Conservation (phyloP, 108 stramenopile genomes). For the Nannochloropsis gaditana region DNA sequence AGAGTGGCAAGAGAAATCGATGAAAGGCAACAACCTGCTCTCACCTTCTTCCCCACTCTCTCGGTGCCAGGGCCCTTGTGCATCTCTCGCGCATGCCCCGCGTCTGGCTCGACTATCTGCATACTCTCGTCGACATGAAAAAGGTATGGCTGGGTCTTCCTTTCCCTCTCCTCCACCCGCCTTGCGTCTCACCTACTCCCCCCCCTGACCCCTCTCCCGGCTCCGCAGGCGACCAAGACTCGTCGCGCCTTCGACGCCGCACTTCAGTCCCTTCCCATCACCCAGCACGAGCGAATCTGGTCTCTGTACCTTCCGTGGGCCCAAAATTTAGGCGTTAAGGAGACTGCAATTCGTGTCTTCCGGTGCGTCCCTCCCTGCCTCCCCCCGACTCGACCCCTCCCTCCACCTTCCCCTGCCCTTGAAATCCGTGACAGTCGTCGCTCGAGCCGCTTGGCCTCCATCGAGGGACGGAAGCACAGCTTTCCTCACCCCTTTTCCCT, state of each 20-base stretch:
- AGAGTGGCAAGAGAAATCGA: slow-evolving; percentile 30
- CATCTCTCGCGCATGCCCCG: slow-evolving; percentile 82
- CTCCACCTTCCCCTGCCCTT: neutral
- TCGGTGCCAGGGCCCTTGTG: slow-evolving; percentile 49
- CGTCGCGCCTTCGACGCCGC: slow-evolving; percentile 80
- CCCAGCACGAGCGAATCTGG: slow-evolving; percentile 81
- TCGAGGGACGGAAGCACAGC: neutral
- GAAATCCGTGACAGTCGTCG: too few relatives aligned
- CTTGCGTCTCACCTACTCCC: neutral
- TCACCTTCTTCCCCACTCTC: neutral
- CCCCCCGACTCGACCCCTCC: neutral
- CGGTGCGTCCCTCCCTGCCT: slow-evolving; percentile 27
- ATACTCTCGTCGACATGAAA: slow-evolving; percentile 37
- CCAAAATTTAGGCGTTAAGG: slow-evolving; percentile 45
- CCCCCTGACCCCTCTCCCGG: neutral
- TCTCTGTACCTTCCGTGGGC: slow-evolving; percentile 64
- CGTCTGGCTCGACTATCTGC: slow-evolving; percentile 79
- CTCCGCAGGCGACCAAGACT: slow-evolving; percentile 33
- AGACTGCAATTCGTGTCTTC: slow-evolving; percentile 54
- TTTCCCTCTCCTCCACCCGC: slow-evolving; percentile 19
- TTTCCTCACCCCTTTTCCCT: slow-evolving; percentile 42
- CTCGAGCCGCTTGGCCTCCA: neutral
- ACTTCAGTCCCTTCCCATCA: slow-evolving; percentile 81
- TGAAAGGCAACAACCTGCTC: neutral
- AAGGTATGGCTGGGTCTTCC: slow-evolving; percentile 4